Base-by-base conservation (phyloP, 1,284 basidiomycete species). In the Macrocybe sp. region DNA sequence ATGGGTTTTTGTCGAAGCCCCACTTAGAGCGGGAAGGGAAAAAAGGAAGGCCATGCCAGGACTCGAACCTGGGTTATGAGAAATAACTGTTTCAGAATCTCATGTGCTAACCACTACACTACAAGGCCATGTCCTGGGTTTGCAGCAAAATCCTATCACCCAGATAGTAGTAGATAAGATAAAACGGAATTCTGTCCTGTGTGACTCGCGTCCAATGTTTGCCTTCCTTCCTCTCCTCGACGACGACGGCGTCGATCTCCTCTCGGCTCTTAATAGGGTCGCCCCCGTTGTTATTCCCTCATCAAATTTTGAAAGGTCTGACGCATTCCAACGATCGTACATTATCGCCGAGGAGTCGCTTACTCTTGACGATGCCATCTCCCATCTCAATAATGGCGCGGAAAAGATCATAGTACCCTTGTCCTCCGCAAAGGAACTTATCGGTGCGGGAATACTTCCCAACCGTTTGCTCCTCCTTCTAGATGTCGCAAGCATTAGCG, bases 351-450 rank as follows among this genome's bases (percentile, higher is more conserved):
- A 85, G 49, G 66, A 76, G 46, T 65, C 69, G 51, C 55, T 68
- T 33, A 65, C 78, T 16, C 44, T 76, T 9, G 79, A 85, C 51
- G 72, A 84, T 40, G 71, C 90, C 51, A 72, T 85, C 49, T 66
- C 77, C 16, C 76, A 76, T 68, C 77, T 96, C 33, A 89, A 96
- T 65, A 66, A 71, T 28, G 91, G 93, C 28, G 81, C 83, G 1
- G 76, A 84, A 57, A 92, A 90, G 61, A 73, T 92, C 58, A 81
- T 94, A 33, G 70, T 92, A 1, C 76, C 88, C 7, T 73, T 84
- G 32, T 62, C 76, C 1, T 76, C 79, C 55, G 81, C 85, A 4
- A 81, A 83, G 55, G 79, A 81, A 42, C 73, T 89, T 43, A 76
- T 85, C 44, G 81, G 76, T n/a, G 52, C 72, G 44, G 54, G 57